Conservation (phyloP, 257 asterid genomes). For the Plantago ovata region DNA sequence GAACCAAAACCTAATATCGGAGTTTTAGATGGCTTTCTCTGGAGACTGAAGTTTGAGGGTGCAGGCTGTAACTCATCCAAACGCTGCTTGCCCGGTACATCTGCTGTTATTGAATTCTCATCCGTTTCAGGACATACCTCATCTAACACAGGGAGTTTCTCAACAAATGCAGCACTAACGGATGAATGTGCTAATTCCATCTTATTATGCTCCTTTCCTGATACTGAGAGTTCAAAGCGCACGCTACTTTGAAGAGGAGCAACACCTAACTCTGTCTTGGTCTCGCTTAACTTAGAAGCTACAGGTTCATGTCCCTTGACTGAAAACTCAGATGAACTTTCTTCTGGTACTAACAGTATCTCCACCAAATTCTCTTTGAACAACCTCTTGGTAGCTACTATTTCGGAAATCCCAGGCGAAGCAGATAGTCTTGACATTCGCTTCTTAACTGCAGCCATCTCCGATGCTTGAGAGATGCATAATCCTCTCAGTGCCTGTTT, state of each 20-base stretch:
- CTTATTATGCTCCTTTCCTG: conserved; percentile 21
- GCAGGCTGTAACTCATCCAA: conserved; percentile 24
- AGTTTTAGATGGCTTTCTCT: conserved; percentile 31
- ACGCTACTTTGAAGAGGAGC: conserved; percentile 18
- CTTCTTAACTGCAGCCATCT: conserved; percentile 85
- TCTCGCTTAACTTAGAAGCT: conserved; percentile 17
- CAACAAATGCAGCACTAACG: conserved; percentile 14
- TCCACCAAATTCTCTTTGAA: conserved; percentile 45
- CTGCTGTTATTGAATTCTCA: conserved; percentile 25
- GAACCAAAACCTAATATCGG: conserved; percentile 28
- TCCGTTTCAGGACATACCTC: conserved; percentile 21
- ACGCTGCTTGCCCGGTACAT: conserved; percentile 25
- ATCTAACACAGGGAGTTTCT: conserved; percentile 27
- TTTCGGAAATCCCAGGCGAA: conserved; percentile 39
- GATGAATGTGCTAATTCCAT: conserved; percentile 25
- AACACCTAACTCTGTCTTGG: conserved; percentile 13
- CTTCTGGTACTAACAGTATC: conserved; percentile 54
- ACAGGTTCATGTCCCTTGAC: conserved; percentile 26
- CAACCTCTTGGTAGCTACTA: conserved; percentile 44
- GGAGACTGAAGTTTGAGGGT: conserved; percentile 24
- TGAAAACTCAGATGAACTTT: conserved; percentile 28
- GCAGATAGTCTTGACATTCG: conserved; percentile 44
- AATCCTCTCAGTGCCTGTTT: conserved; percentile 94
- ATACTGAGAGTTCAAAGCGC: conserved; percentile 21
- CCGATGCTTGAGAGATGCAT: conserved; percentile 96